Conservation (phyloP, 208 protist genomes). For the Acanthamoeba triangularis region DNA sequence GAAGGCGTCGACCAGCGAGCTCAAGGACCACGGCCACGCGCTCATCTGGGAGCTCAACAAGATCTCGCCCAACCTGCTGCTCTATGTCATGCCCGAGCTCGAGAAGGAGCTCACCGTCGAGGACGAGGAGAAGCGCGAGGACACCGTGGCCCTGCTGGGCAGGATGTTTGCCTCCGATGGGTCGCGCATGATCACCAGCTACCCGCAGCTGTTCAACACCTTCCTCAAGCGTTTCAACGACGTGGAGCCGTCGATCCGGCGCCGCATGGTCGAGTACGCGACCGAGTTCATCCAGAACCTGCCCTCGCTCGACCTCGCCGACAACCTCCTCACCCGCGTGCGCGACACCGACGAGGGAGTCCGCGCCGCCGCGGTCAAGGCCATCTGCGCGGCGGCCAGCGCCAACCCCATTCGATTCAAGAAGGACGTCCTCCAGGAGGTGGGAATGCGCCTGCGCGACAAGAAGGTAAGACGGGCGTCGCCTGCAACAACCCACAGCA, state of each 20-base stretch:
- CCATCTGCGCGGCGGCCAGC: slow-evolving; percentile 22
- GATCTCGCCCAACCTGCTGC: slow-evolving; percentile 60
- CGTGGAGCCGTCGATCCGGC: slow-evolving; percentile 19
- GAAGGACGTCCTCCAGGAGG: slow-evolving; percentile 42
- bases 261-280: slow-evolving; percentile 29
- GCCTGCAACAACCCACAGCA: background rate
- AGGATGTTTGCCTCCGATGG: slow-evolving; percentile 38
- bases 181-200: slow-evolving; percentile 58
- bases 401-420: slow-evolving; percentile 42
- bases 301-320: slow-evolving; percentile 35
- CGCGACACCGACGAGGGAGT: slow-evolving; percentile 45
- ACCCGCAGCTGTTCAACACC: slow-evolving; percentile 55
- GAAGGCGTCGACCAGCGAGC: slow-evolving; percentile 51
- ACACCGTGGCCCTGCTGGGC: slow-evolving; percentile 43
- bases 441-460: slow-evolving; percentile 53
- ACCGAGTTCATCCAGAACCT: slow-evolving; percentile 52
- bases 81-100: slow-evolving; percentile 60
- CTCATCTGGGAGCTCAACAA: slow-evolving; percentile 75
- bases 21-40: slow-evolving; percentile 59
- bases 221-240: slow-evolving; percentile 55
- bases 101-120: slow-evolving; percentile 64
- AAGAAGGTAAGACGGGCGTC: background rate
- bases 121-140: slow-evolving; percentile 27
- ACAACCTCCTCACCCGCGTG: slow-evolving; percentile 42
- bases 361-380: background rate